These are phyloP conservation scores for Didymella glomerata DNA, from an alignment of 2,329 filamentous ascomycete genomes.

Conservation along the genomic window DNA sequence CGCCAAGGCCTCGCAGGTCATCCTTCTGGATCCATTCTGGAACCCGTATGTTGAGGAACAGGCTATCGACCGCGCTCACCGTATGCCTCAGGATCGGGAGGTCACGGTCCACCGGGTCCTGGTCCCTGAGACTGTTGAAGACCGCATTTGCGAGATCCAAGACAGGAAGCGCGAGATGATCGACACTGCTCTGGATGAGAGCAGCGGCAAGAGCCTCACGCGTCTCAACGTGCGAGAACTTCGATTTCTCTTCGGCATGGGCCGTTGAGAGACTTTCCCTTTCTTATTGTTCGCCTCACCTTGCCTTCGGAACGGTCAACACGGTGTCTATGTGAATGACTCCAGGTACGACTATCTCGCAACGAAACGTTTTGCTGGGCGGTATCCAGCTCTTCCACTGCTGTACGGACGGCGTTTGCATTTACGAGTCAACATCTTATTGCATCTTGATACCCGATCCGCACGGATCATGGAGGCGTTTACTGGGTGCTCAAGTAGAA, in stretches of 20 bases:
- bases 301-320: background rate
- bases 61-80: constrained; percentile 87
- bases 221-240: constrained; percentile 73
- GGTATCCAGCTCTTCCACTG: background rate
- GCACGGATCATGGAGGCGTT: constrained; percentile 9
- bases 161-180: constrained; percentile 80
- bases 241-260: constrained; percentile 70
- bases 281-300: background rate
- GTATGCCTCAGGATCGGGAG: constrained; percentile 78
- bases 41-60: constrained; percentile 94
- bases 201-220: constrained; percentile 70
- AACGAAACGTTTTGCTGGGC: background rate
- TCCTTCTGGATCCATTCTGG: constrained; percentile 94
- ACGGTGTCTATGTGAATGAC: background rate
- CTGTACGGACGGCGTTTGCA: constrained; percentile 2
- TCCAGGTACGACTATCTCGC: background rate
- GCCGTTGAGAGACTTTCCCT: background rate
- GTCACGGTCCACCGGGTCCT: constrained; percentile 85
- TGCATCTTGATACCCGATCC: constrained; percentile 23
- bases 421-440: background rate
- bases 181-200: constrained; percentile 80
- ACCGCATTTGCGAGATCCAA: constrained; percentile 82
- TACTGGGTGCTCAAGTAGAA: background rate
- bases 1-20: constrained; percentile 81
- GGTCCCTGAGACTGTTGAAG: constrained; percentile 81